Percentiles rank a stretch among this genome's conserved stretches.
Evolutionary conservation across 2,329 filamentous ascomycete genomes (phyloP).

Genomic region (Chaetomium olivaceum): DNA sequence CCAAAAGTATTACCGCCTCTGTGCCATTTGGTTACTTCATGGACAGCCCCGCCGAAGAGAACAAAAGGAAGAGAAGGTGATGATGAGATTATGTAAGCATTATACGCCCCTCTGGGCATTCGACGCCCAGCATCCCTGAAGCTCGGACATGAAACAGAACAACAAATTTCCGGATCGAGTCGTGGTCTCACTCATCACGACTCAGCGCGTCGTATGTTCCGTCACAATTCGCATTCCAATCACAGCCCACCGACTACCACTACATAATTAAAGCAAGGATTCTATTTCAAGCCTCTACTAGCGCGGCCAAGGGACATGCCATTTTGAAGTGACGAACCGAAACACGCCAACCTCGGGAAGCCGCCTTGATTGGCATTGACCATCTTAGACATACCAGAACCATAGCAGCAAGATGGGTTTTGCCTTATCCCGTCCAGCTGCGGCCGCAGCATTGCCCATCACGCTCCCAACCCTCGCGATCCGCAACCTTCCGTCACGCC

Average conservation of each 20-base stretch:
- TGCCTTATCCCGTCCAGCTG: conserved; percentile 11
- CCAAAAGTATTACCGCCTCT: too few species aligned
- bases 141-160: conserved; percentile 3
- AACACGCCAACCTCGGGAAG: neutral
- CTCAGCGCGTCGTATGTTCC: neutral
- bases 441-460: conserved; percentile 15
- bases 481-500: conserved; percentile 74
- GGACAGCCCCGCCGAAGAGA: neutral
- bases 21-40: neutral
- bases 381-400: neutral
- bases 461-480: conserved; percentile 57
- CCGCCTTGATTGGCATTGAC: neutral
- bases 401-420: conserved; percentile 14
- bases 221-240: neutral
- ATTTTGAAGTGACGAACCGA: neutral
- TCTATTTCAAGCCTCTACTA: neutral
- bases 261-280: neutral
- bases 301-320: neutral
- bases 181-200: neutral
- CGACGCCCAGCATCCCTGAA: neutral
- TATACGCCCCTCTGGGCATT: too few species aligned
- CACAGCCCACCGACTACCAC: neutral
- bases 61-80: neutral
- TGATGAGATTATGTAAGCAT: conserved; percentile 11
- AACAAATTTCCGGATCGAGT: neutral